Percentiles rank a stretch among this genome's conserved stretches.
These are phyloP conservation scores for Pythium coloratum DNA, from an alignment of 352 stramenopile genomes.

Conservation along the genomic window DNA sequence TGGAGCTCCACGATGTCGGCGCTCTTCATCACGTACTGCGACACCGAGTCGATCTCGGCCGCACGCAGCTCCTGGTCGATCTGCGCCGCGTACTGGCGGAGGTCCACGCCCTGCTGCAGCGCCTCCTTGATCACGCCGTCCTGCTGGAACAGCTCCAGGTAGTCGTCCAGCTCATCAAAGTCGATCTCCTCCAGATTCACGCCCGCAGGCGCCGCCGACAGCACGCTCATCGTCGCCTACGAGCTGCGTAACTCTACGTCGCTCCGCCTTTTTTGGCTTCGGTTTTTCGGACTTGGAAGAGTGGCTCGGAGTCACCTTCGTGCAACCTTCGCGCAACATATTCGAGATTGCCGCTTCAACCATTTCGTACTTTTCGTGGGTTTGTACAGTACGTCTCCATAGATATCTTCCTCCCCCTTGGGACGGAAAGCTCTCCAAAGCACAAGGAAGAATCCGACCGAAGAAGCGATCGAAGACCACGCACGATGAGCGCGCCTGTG, in stretches of 20 bases:
- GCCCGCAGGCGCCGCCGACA: slow-evolving; percentile 13
- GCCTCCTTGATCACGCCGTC: slow-evolving; percentile 92
- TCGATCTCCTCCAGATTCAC: slow-evolving; percentile 90
- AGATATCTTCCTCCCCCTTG: slow-evolving; percentile 27
- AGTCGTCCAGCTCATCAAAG: slow-evolving; percentile 93
- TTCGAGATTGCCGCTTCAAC: slow-evolving; percentile 19
- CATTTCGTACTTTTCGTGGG: slow-evolving; percentile 28
- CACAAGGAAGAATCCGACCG: slow-evolving; percentile 5
- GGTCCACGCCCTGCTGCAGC: slow-evolving; percentile 88
- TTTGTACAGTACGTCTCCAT: slow-evolving; percentile 1
- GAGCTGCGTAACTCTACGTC: not conserved
- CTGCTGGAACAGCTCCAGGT: slow-evolving; percentile 94
- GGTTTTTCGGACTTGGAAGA: not conserved
- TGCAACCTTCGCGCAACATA: slow-evolving; percentile 22
- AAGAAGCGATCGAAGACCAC: slow-evolving; percentile 11
- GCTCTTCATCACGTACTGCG: slow-evolving; percentile 87
- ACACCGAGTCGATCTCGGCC: slow-evolving; percentile 82
- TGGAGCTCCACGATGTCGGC: slow-evolving; percentile 91
- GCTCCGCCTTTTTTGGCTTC: not conserved
- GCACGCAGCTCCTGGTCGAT: slow-evolving; percentile 88
- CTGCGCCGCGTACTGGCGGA: slow-evolving; percentile 89
- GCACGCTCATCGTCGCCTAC: not conserved
- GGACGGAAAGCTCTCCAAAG: slow-evolving; percentile 7
- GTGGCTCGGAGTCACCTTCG: slow-evolving; percentile 1
- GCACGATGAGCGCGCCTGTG: slow-evolving; percentile 34